These are phyloP conservation scores for Jatropha multifida DNA, from an alignment of 441 rosid species.

Conservation along the genomic window DNA sequence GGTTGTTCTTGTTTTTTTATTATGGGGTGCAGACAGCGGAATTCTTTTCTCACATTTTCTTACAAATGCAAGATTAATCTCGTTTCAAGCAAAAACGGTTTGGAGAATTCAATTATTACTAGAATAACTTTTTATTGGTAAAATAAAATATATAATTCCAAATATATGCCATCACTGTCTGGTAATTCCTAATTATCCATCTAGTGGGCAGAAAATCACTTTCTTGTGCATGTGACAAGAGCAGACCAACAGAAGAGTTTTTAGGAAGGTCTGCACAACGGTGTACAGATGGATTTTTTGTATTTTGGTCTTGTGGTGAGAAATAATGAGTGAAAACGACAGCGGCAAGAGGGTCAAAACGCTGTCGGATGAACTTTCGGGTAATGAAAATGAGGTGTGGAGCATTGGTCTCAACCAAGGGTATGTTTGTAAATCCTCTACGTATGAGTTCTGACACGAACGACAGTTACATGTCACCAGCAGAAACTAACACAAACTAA, in stretches of 20 bases:
- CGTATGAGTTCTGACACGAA: neutral
- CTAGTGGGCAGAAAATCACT: neutral
- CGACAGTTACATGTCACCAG: slow-evolving; percentile 6
- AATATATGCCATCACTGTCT: too few species aligned
- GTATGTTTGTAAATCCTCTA: neutral
- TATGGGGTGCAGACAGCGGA: neutral
- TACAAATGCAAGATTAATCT: too few species aligned
- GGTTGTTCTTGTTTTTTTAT: neutral
- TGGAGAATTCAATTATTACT: too few species aligned
- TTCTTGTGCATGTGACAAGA: neutral
- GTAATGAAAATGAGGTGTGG: slow-evolving; percentile 24
- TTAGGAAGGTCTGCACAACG: neutral
- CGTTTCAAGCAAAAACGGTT: too few species aligned
- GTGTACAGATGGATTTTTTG: too few species aligned
- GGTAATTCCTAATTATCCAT: too few species aligned
- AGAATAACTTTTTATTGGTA: too few species aligned
- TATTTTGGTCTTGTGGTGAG: slow-evolving; percentile 3
- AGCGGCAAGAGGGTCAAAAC: neutral
- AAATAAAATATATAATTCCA: too few species aligned
- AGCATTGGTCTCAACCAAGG: neutral
- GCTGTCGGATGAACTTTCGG: slow-evolving; percentile 11
- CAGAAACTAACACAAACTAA: neutral
- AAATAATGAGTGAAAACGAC: slow-evolving; percentile 13
- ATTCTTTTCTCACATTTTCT: too few species aligned
- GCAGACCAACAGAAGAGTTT: neutral